Evolutionary conservation across 2,329 filamentous ascomycete genomes (phyloP).

Genomic region (Fusarium cicatricum): DNA sequence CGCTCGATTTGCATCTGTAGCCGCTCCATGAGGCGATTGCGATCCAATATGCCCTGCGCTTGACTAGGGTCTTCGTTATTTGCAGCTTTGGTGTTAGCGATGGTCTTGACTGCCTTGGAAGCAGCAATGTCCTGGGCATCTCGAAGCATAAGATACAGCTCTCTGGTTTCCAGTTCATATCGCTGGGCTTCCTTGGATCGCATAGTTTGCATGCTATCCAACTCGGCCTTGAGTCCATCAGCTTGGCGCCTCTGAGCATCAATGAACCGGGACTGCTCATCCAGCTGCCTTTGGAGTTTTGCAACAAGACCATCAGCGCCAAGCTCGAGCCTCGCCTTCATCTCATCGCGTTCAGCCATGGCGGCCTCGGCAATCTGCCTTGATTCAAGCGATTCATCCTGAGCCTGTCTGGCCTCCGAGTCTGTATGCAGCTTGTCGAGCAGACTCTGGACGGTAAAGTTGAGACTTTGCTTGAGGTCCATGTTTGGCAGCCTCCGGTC

Average conservation of each 20-base stretch:
- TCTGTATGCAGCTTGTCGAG: slow-evolving; percentile 97
- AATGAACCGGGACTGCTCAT: slow-evolving; percentile 90
- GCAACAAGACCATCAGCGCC: slow-evolving; percentile 93
- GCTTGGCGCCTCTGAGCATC: slow-evolving; percentile 87
- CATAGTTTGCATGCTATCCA: slow-evolving; percentile 85
- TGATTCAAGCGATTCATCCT: slow-evolving; percentile 90
- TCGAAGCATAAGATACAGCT: slow-evolving; percentile 96
- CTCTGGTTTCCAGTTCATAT: slow-evolving; percentile 94
- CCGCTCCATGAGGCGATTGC: slow-evolving; percentile 90
- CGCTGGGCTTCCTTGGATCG: slow-evolving; percentile 91
- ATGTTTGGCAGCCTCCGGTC: slow-evolving; percentile 94
- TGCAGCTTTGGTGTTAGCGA: slow-evolving; percentile 58
- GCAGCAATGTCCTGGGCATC: slow-evolving; percentile 97
- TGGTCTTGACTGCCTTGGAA: slow-evolving; percentile 74
- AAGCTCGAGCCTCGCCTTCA: slow-evolving; percentile 86
- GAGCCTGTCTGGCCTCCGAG: slow-evolving; percentile 88
- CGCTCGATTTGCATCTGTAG: slow-evolving; percentile 95
- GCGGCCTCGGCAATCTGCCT: slow-evolving; percentile 94
- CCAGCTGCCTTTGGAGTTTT: slow-evolving; percentile 92
- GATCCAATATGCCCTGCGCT: slow-evolving; percentile 92
- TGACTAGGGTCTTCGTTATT: slow-evolving; percentile 73
- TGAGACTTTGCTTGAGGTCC: slow-evolving; percentile 96
- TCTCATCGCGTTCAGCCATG: slow-evolving; percentile 95
- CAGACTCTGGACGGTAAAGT: slow-evolving; percentile 95
- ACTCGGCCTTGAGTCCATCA: slow-evolving; percentile 86